Conservation (phyloP, 805 yeast species). For the Ogataea ganodermae region DNA sequence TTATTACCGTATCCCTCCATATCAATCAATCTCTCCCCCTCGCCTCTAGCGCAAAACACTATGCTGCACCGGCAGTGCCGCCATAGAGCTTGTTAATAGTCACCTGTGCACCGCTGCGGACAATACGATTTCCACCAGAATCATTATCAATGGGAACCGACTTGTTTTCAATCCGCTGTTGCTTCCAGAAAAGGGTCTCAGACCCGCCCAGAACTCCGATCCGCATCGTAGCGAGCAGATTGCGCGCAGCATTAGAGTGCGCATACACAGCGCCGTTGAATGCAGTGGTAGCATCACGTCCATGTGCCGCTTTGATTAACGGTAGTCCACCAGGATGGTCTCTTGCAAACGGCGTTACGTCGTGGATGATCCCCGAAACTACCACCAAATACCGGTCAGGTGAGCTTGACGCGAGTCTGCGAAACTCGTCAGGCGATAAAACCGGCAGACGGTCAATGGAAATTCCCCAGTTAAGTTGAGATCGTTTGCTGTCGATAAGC, state of each 20-base stretch:
- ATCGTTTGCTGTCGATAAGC: conserved; percentile 71
- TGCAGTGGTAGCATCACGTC: conserved; percentile 92
- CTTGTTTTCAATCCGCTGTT: conserved; percentile 66
- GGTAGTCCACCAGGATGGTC: conserved; percentile 95
- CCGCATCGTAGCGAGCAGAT: conserved; percentile 89
- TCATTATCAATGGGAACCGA: conserved; percentile 57
- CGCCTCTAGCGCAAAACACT: conserved; percentile 12
- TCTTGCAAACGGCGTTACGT: conserved; percentile 84
- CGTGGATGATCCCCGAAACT: conserved; percentile 90
- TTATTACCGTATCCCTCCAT: background rate
- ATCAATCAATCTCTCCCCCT: background rate
- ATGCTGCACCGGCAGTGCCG: conserved; percentile 64
- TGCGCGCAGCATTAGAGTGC: conserved; percentile 92
- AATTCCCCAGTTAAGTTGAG: conserved; percentile 89
- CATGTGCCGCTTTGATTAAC: conserved; percentile 75
- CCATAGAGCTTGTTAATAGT: conserved; percentile 43
- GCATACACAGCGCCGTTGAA: conserved; percentile 94
- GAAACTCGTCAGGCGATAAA: conserved; percentile 48
- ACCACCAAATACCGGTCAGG: conserved; percentile 60
- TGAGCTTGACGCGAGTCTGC: conserved; percentile 37
- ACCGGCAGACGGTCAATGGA: conserved; percentile 86
- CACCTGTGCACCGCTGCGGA: conserved; percentile 63
- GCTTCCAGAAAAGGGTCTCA: conserved; percentile 82
- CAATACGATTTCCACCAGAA: conserved; percentile 54
- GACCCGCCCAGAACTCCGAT: conserved; percentile 84